Evolutionary conservation across 495 filamentous ascomycete species (phyloP).

Genomic region (Friedmanniomyces endolithicus): DNA sequence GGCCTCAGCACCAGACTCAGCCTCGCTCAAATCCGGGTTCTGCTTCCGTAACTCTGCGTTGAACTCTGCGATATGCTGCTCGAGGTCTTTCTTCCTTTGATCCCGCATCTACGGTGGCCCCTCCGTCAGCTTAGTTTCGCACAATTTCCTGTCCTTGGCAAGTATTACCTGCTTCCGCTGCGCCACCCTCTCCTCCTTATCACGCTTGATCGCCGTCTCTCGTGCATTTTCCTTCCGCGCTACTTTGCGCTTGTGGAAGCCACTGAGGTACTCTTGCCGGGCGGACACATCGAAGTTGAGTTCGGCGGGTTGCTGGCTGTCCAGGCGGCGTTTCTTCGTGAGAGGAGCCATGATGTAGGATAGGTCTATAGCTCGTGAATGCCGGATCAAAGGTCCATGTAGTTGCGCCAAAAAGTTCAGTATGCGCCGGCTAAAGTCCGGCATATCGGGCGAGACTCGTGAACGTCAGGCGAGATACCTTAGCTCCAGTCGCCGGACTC

Average conservation of each 20-base stretch:
- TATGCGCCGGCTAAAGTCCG: conserved; percentile 1
- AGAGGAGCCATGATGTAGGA: not conserved
- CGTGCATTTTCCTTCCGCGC: conserved; percentile 72
- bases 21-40: conserved; percentile 33
- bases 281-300: conserved; percentile 70
- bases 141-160: not conserved
- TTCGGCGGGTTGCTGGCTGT: conserved; percentile 43
- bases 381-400: not conserved
- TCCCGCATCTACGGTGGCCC: conserved; percentile 32
- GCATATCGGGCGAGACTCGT: not conserved
- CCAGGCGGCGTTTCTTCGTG: conserved; percentile 1
- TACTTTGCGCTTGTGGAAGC: conserved; percentile 91
- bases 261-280: conserved; percentile 76
- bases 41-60: conserved; percentile 43
- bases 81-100: conserved; percentile 62
- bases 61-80: conserved; percentile 64
- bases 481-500: too few species aligned
- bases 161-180: conserved; percentile 57
- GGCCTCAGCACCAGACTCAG: conserved; percentile 26
- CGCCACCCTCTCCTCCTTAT: conserved; percentile 56
- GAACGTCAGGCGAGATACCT: not conserved
- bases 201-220: conserved; percentile 58
- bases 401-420: too few species aligned
- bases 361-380: not conserved
- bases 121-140: not conserved